Base-by-base conservation (phyloP, 495 filamentous ascomycete species). In the Annulohypoxylon maeteangense region DNA sequence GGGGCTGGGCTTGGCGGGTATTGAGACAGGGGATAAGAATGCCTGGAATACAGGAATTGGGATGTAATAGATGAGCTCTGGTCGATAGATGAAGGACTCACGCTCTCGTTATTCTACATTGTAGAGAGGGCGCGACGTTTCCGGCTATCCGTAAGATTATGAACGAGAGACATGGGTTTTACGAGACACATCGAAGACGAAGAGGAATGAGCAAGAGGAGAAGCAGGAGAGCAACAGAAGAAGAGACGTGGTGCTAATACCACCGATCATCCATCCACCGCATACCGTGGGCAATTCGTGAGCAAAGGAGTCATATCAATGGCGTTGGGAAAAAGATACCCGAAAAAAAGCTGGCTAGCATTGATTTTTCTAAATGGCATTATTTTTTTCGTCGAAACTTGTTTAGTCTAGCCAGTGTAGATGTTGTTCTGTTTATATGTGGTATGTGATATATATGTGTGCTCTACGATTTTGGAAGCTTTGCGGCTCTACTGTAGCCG, bases 251-350 rank as follows among this genome's bases (percentile, higher is more conserved):
- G 4, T 40, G 3, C 36, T 40, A 10, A 4, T 14, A 12, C n/a
- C 36, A 14, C 14, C 36, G 12, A 40, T 40, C 10, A 14, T 40
- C 36, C 12, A n/a, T n/a, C 36, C 4, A n/a, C 12, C 14, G 14
- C 36, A 40, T 5, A 20, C 11, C 11, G 25, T 53, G 8, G 10
- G 44, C 16, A 14, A 14, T 29, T 53, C 25, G 44, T 47, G 18
- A 31, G 1, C n/a, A n/a, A 6, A 53, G 16, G 48, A 25, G 0
- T 53, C 25, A 51, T 31, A 31, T 53, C 7, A 48, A 1, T 31
- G 48, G 48, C 48, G 48, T 53, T 53, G 48, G 48, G 48, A 31
- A 48, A 31, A 48, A 53, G 48, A 53, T 53, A 53, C 48, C 48
- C 48, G 25, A 31, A 53, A 48, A 25, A 48, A 20, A 23, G n/a